Evolutionary conservation across 768 basidiomycete genomes (phyloP).

Genomic region (Tylopilus sp.): DNA sequence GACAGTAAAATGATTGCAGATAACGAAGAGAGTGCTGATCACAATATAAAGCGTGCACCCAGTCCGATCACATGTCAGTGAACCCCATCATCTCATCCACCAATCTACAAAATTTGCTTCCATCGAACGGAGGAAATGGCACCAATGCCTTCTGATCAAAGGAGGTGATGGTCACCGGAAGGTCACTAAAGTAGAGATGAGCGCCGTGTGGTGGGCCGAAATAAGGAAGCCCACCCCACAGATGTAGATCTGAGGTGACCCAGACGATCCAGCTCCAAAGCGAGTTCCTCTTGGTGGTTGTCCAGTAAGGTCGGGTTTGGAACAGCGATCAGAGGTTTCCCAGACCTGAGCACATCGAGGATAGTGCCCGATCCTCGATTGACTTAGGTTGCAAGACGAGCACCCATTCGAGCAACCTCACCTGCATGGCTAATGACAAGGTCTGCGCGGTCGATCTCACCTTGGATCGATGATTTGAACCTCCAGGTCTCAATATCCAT

Average conservation of each 20-base stretch:
- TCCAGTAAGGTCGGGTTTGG: slow-evolving; percentile 88
- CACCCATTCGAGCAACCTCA: slow-evolving; percentile 32
- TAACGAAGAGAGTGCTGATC: neutral
- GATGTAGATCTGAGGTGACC: slow-evolving; percentile 57
- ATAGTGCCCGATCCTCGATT: slow-evolving; percentile 88
- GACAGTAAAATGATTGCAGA: neutral
- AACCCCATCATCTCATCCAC: slow-evolving; percentile 83
- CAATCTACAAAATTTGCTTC: slow-evolving; percentile 59
- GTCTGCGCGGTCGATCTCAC: slow-evolving; percentile 62
- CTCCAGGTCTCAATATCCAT: slow-evolving; percentile 63
- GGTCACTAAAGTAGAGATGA: slow-evolving; percentile 38
- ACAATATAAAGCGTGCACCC: slow-evolving; percentile 2
- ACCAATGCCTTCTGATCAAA: slow-evolving; percentile 45
- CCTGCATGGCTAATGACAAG: slow-evolving; percentile 94
- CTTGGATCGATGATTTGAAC: slow-evolving; percentile 71
- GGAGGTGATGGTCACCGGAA: slow-evolving; percentile 50
- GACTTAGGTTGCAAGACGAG: neutral
- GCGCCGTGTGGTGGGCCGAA: neutral
- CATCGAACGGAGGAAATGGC: slow-evolving; percentile 68
- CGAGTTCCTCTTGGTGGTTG: slow-evolving; percentile 92
- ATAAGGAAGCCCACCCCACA: slow-evolving; percentile 47
- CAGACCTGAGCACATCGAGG: slow-evolving; percentile 74
- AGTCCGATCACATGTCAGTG: slow-evolving; percentile 24
- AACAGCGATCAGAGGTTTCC: slow-evolving; percentile 79
- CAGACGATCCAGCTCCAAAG: slow-evolving; percentile 56